Base-by-base conservation (phyloP, 2,329 filamentous ascomycete species). In the Eutypa lata region DNA sequence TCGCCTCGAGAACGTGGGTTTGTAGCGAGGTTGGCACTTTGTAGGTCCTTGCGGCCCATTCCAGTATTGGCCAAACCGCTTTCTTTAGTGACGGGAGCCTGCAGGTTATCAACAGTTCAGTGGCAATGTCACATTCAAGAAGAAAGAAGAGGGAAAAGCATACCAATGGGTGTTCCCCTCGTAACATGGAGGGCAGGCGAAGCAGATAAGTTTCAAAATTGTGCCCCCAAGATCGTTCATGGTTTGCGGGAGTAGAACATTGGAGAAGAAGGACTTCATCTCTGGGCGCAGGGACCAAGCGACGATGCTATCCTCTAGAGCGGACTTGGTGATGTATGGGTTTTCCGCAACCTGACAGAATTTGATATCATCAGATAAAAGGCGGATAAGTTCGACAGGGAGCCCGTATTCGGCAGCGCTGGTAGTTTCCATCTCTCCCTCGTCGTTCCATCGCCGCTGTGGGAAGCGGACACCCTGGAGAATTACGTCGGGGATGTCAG, bases 81-180 rank as follows among this genome's bases (percentile, higher is more conserved):
- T 57, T 58, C 19, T 69, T 69, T 0, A 65, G 26, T 0, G 56
- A 54, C 0, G 53, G 33, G 2, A 64, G 55, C 66, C 66, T 68
- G 21, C 1, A 16, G 1, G 7, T 35, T 2, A 2, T 18, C n/a
- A 18, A 38, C n/a, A 18, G 35, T 38, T n/a, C n/a, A 38, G 35
- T 7, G n/a, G n/a, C n/a, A 14, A 38, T 38, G 35, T 14, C 7
- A 38, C 4, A 4, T 7, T 14, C 6, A 38, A 14, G 35, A 18
- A 38, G 4, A 6, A 18, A 18, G 16, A 7, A 38, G 10, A 38
- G 4, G 7, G 13, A 18, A 38, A 7, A 38, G 10, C 52, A 16
- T 63, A 68, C 68, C 68, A 71, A 14, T 57, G 55, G 2, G 56
- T 57, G 19, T 68, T 67, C 7, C 68, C 68, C 45, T 70, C 68